Conservation (phyloP, 116 monocot species). For the Iris pallida region DNA sequence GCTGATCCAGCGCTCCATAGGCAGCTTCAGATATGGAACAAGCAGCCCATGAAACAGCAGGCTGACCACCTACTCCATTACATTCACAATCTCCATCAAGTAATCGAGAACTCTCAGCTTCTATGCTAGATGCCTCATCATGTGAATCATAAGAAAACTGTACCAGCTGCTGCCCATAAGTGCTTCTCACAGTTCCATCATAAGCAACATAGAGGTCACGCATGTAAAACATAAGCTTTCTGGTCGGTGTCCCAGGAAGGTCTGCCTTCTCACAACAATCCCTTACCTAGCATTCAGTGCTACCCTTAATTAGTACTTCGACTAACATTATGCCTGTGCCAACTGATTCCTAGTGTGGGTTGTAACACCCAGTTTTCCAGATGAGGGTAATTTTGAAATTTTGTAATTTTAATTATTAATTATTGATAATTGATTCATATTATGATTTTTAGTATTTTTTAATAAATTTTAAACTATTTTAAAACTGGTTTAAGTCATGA, state of each 20-base stretch:
- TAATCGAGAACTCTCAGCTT: constrained; percentile 2
- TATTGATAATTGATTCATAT: no score
- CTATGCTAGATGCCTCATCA: constrained; percentile 4
- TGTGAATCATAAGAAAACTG: constrained; percentile 51
- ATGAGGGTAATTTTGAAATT: no score
- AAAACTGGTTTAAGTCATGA: no score
- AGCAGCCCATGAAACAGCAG: constrained; percentile 76
- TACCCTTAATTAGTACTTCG: no score
- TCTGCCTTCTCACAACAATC: constrained; percentile 79
- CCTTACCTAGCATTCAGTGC: no score
- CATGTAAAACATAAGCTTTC: constrained; percentile 75
- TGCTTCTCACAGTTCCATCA: constrained; percentile 84
- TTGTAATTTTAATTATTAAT: no score
- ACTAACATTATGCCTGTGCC: no score
- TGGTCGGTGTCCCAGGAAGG: constrained; percentile 69
- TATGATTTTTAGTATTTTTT: no score
- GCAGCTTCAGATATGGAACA: constrained; percentile 90
- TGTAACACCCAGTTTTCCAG: no score
- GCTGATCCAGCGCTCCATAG: constrained; percentile 73
- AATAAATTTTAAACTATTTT: no score
- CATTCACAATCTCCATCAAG: no score
- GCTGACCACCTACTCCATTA: constrained; percentile 47
- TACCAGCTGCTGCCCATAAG: constrained; percentile 67
- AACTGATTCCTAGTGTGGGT: no score
- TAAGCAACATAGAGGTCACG: constrained; percentile 74